A percentile compares a stretch with the other conserved stretches of the same genome.
Evolutionary conservation across 1,139 yeast species (phyloP).

Genomic region (Candida anutae): DNA sequence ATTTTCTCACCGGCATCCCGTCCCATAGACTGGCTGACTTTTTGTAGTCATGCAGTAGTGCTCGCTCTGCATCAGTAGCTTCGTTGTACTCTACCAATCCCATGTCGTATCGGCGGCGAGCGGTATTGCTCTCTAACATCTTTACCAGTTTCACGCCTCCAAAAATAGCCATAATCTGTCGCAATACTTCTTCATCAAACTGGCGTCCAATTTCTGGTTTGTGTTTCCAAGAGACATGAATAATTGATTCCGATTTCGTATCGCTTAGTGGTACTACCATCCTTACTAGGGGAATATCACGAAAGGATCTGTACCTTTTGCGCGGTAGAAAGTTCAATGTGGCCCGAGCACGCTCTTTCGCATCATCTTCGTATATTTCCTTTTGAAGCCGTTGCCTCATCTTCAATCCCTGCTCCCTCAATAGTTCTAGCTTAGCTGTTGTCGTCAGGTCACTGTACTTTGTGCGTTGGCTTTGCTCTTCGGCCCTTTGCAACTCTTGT

Average conservation of each 20-base stretch:
- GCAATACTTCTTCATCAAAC: conserved; percentile 24
- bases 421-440: conserved; percentile 17
- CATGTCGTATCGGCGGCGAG: conserved; percentile 25
- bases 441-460: conserved; percentile 5
- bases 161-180: conserved; percentile 38
- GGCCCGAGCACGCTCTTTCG: background rate
- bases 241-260: background rate
- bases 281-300: conserved; percentile 10
- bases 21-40: conserved; percentile 41
- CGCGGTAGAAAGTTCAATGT: background rate
- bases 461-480: conserved; percentile 7
- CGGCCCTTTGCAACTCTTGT: conserved; percentile 26
- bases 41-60: conserved; percentile 34
- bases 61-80: conserved; percentile 20
- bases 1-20: conserved; percentile 33
- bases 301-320: conserved; percentile 13
- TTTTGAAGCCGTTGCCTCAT: conserved; percentile 18
- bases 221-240: conserved; percentile 37
- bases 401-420: conserved; percentile 25
- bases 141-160: conserved; percentile 24
- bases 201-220: conserved; percentile 25
- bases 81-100: conserved; percentile 28
- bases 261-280: conserved; percentile 1
- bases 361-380: conserved; percentile 2
- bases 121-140: conserved; percentile 6